Percentiles rank a stretch among this genome's conserved stretches.
Conservation (phyloP, 2,329 filamentous ascomycete genomes). For the Fusarium guadeloupense region DNA sequence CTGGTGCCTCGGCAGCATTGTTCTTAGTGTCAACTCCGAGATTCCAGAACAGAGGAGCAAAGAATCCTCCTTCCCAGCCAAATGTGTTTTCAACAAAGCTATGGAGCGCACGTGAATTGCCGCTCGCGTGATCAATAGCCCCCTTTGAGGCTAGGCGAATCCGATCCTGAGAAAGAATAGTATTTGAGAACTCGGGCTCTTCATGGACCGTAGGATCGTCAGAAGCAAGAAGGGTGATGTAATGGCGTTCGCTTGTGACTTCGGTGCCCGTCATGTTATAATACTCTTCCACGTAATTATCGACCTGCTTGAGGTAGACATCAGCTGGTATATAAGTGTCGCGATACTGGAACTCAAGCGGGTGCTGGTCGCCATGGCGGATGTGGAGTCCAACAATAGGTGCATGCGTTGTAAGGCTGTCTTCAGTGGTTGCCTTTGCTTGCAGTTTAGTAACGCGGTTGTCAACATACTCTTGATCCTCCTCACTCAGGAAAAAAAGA, state of each 20-base stretch:
- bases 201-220: slow-evolving; percentile 82
- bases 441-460: slow-evolving; percentile 67
- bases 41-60: slow-evolving; percentile 81
- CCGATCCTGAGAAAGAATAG: slow-evolving; percentile 74
- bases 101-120: slow-evolving; percentile 62
- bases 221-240: slow-evolving; percentile 74
- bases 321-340: slow-evolving; percentile 81
- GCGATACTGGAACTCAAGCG: slow-evolving; percentile 78
- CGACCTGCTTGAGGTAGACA: slow-evolving; percentile 70
- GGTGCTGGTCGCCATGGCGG: slow-evolving; percentile 81
- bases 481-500: slow-evolving; percentile 73
- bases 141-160: slow-evolving; percentile 78
- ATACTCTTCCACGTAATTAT: slow-evolving; percentile 61
- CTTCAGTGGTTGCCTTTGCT: slow-evolving; percentile 54
- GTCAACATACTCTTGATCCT: slow-evolving; percentile 72
- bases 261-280: slow-evolving; percentile 56
- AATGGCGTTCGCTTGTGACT: slow-evolving; percentile 49
- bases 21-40: slow-evolving; percentile 64
- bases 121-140: slow-evolving; percentile 52
- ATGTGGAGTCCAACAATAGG: slow-evolving; percentile 76
- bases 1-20: slow-evolving; percentile 50
- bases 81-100: slow-evolving; percentile 79
- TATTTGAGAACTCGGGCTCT: slow-evolving; percentile 67
- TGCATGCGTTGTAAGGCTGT: slow-evolving; percentile 49
- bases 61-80: slow-evolving; percentile 92